These are phyloP conservation scores for Cruciata laevipes DNA, from an alignment of 257 asterid species.

Conservation along the genomic window DNA sequence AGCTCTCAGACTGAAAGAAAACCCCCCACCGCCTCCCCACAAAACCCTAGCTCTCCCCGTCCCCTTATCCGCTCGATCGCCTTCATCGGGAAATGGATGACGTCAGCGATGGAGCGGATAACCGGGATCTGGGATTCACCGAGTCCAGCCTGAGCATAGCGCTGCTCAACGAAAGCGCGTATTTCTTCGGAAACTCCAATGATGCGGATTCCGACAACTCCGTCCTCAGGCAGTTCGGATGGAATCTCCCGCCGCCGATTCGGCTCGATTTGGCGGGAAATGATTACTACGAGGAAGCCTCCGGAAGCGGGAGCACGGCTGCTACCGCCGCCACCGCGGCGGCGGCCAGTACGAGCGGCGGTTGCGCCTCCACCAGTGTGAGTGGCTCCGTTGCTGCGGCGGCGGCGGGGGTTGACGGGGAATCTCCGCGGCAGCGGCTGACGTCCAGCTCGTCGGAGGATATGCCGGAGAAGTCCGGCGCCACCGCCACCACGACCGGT, in stretches of 20 bases:
- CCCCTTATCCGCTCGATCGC: not conserved
- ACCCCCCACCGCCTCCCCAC: conserved; percentile 3
- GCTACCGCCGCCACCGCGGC: conserved; percentile 17
- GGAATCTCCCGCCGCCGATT: conserved; percentile 41
- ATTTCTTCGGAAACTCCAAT: conserved; percentile 29
- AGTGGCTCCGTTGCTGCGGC: conserved; percentile 16
- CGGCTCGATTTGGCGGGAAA: conserved; percentile 29
- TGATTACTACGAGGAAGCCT: not conserved
- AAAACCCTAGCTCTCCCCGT: conserved; percentile 34
- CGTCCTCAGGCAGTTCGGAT: conserved; percentile 59
- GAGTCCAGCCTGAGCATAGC: conserved; percentile 32
- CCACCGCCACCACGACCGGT: conserved; percentile 38
- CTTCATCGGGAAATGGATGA: not conserved
- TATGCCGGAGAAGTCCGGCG: conserved; percentile 52
- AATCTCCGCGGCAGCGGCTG: conserved; percentile 21
- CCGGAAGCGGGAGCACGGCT: not conserved
- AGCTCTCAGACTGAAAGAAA: conserved; percentile 5
- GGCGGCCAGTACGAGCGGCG: conserved; percentile 8
- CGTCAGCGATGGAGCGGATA: conserved; percentile 14
- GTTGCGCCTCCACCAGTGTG: too few relatives aligned
- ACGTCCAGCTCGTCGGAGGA: conserved; percentile 83
- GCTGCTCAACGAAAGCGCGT: conserved; percentile 22
- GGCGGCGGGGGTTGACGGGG: conserved; percentile 24
- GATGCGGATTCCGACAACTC: conserved; percentile 23
- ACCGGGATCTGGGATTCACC: conserved; percentile 13